Percentiles rank a stretch among this genome's conserved stretches.
Conservation (phyloP, 331 rosid genomes). For the Phaseolus coccineus region DNA sequence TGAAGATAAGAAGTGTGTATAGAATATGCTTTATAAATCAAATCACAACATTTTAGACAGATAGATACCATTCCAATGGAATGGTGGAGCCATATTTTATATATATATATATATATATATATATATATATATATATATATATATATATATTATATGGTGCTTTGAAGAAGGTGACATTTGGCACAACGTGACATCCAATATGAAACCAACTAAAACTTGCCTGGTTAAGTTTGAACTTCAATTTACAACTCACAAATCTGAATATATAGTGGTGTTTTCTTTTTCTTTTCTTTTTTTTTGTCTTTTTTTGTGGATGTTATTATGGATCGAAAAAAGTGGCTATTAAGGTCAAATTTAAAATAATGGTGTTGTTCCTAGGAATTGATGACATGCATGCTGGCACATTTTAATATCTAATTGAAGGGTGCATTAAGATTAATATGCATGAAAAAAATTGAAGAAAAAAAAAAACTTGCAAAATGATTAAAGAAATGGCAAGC, state of each 20-base stretch:
- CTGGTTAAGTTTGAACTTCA: slow-evolving; percentile 26
- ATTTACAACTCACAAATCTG: slow-evolving; percentile 38
- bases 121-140: neutral
- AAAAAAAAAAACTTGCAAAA: too few species aligned
- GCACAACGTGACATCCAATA: slow-evolving; percentile 42
- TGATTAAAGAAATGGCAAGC: too few species aligned
- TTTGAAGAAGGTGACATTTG: slow-evolving; percentile 44
- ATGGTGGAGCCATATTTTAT: slow-evolving; percentile 12
- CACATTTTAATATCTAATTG: neutral
- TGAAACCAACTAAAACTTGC: slow-evolving; percentile 2
- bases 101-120: too few species aligned
- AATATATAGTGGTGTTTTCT: slow-evolving; percentile 1
- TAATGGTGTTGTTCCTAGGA: slow-evolving; percentile 11
- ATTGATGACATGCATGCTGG: neutral
- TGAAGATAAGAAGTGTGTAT: neutral
- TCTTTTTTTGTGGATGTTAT: neutral
- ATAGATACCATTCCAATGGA: neutral
- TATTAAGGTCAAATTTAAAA: slow-evolving; percentile 20
- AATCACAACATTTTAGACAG: slow-evolving; percentile 26
- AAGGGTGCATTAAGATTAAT: slow-evolving; percentile 3
- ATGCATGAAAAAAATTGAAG: too few species aligned
- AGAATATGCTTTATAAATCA: slow-evolving; percentile 33
- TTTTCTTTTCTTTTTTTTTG: neutral
- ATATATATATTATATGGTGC: neutral
- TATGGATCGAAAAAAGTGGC: neutral